A percentile compares a stretch with the other conserved stretches of the same genome.
Conservation (phyloP, 177 flowering plant genomes). For the Viscum album region DNA sequence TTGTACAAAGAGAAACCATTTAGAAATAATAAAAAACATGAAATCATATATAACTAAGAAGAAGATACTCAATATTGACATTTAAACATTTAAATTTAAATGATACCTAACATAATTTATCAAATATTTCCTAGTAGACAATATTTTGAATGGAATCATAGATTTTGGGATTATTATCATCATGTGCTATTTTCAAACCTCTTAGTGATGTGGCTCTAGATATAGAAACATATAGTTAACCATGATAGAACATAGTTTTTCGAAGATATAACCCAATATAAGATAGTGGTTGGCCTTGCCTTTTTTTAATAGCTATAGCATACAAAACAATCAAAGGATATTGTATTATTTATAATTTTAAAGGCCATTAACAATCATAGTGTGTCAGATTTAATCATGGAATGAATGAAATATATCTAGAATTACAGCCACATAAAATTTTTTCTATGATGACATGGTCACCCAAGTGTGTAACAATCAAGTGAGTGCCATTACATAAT, state of each 20-base stretch:
- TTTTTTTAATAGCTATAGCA: constrained; percentile 12
- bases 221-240: constrained; percentile 11
- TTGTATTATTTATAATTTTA: neutral
- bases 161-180: too few relatives aligned
- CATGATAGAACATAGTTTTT: constrained; percentile 9
- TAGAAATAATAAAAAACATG: too few relatives aligned
- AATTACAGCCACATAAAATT: neutral
- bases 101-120: too few relatives aligned
- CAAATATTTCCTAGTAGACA: too few relatives aligned
- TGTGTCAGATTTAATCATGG: neutral
- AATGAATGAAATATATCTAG: neutral
- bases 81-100: too few relatives aligned
- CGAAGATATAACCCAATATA: constrained; percentile 5
- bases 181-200: constrained; percentile 1
- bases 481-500: constrained; percentile 10
- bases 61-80: too few relatives aligned
- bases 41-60: too few relatives aligned
- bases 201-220: neutral
- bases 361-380: neutral
- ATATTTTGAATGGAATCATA: too few relatives aligned
- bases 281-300: constrained; percentile 2
- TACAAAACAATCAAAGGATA: neutral
- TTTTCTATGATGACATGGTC: neutral
- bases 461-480: neutral
- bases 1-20: too few relatives aligned